Evolutionary conservation across 179 eudicot genomes (phyloP).

Genomic region (Spinacia oleracea): DNA sequence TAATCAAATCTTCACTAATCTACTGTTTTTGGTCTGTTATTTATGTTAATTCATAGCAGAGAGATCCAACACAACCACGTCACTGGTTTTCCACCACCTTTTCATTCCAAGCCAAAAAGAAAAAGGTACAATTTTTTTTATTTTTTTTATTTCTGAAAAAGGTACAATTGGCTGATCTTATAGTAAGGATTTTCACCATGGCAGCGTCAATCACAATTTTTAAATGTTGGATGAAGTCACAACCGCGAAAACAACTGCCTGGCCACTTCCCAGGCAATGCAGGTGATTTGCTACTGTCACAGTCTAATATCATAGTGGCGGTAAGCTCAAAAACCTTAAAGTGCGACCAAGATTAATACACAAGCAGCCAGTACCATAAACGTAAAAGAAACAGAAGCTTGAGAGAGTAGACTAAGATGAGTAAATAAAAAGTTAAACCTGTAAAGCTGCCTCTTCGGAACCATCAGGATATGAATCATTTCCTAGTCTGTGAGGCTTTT

Average conservation of each 20-base stretch:
- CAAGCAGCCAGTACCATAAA: conserved; percentile 3
- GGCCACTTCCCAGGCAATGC: neutral
- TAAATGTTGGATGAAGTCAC: neutral
- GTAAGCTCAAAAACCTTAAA: neutral
- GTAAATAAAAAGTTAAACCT: conserved; percentile 37
- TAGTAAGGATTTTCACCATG: neutral
- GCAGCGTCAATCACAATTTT: neutral
- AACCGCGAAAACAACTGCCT: neutral
- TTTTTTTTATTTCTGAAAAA: too few species aligned
- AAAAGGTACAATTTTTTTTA: too few species aligned
- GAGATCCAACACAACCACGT: neutral
- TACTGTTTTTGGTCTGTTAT: too few species aligned
- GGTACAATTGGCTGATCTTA: neutral
- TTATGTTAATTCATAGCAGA: too few species aligned
- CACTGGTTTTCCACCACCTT: neutral
- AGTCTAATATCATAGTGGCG: neutral
- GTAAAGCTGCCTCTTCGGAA: conserved; percentile 53
- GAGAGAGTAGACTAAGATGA: neutral
- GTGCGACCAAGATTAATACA: neutral
- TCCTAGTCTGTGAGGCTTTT: conserved; percentile 55
- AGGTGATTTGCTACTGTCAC: neutral
- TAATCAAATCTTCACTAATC: too few species aligned
- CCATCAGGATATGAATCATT: conserved; percentile 35
- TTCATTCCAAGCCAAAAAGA: neutral
- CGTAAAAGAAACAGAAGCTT: neutral